Base-by-base conservation (phyloP, 805 yeast genomes). In the Metschnikowia cerradonensis region DNA sequence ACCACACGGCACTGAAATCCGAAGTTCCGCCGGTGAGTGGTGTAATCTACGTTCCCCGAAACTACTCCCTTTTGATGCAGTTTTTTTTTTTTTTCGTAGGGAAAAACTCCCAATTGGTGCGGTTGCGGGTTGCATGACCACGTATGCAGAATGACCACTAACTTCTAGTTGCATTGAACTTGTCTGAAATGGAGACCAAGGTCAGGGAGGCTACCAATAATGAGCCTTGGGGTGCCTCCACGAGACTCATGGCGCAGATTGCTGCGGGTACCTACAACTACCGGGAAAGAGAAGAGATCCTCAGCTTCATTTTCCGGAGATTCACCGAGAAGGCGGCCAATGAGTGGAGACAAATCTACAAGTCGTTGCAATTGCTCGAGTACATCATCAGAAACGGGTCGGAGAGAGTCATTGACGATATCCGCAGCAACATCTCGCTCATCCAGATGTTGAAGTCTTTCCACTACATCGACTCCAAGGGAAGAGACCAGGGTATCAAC, bases 271-370 rank as follows among this genome's bases (percentile, higher is more conserved):
- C 99, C 3, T 89, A 88, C 71, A 90, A 88, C 72, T 82, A 83
- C 62, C 73, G 89, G 55, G 94, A 88, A 61, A 70, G 96, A 51
- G 91, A 86, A 62, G 96, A 88, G 65, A 81, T 87, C 51, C 73
- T 85, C 49, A 83, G 88, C 3, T 84, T 88, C 82, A 78, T 86
- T 26, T 85, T 85, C 65, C 77, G 96, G 60, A 79, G 99, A 56
- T 94, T 94, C 72, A 92, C 98, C 6, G 99, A 94, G 67, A 94
- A 94, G 71, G 80, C 94, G 6, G 96, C 97, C 45, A 86, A 83
- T 66, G 98, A 94, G 71, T 94, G 99, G 99, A 83, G 99, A 66
- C 99, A 94, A 68, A 92, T 94, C 57, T 94, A 94, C 74, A 94
- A 94, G 72, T 84, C 97, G 3, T 76, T 94, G 61, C 97, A 91